These are phyloP conservation scores for Boletus tylopilopsis DNA, from an alignment of 768 basidiomycete species.

Conservation along the genomic window DNA sequence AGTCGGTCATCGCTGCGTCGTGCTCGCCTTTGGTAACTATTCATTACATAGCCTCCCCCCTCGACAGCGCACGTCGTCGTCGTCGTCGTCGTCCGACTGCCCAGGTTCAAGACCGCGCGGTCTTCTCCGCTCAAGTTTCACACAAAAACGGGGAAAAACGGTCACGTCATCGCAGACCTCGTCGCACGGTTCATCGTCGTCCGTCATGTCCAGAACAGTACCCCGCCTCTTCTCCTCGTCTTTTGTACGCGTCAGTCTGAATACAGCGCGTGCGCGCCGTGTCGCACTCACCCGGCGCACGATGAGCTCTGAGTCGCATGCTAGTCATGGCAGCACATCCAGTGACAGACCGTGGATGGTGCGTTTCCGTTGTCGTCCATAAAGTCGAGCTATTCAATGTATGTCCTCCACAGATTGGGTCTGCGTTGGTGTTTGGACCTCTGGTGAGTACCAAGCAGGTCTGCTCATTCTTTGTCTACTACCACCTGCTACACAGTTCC, in stretches of 20 bases:
- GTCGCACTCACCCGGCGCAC: constrained; percentile 19
- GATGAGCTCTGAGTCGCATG: constrained; percentile 26
- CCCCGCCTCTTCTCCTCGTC: constrained; percentile 16
- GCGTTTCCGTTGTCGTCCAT: constrained; percentile 2
- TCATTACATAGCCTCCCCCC: too few species aligned
- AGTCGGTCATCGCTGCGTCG: too few species aligned
- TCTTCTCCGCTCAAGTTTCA: constrained; percentile 28
- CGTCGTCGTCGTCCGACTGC: too few species aligned
- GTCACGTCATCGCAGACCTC: constrained; percentile 25
- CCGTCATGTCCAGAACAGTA: constrained; percentile 20
- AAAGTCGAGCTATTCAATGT: not conserved
- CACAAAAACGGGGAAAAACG: constrained; percentile 9
- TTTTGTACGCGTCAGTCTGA: constrained; percentile 4
- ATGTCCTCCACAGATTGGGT: constrained; percentile 24
- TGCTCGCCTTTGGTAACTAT: too few species aligned
- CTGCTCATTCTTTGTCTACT: not conserved
- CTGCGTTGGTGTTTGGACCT: constrained; percentile 31
- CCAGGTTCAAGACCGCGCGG: too few species aligned
- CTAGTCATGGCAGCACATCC: constrained; percentile 13
- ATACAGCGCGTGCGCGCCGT: constrained; percentile 12
- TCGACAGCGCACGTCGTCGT: too few species aligned
- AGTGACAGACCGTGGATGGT: constrained; percentile 31
- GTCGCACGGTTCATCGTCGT: constrained; percentile 8
- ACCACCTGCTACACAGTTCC: constrained; percentile 15
- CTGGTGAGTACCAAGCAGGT: constrained; percentile 15